Percentiles rank a stretch among this genome's conserved stretches.
phyloP scores from a whole-genome alignment of 1,139 yeast genomes.

The Magnusiomyces starmeri region DNA sequence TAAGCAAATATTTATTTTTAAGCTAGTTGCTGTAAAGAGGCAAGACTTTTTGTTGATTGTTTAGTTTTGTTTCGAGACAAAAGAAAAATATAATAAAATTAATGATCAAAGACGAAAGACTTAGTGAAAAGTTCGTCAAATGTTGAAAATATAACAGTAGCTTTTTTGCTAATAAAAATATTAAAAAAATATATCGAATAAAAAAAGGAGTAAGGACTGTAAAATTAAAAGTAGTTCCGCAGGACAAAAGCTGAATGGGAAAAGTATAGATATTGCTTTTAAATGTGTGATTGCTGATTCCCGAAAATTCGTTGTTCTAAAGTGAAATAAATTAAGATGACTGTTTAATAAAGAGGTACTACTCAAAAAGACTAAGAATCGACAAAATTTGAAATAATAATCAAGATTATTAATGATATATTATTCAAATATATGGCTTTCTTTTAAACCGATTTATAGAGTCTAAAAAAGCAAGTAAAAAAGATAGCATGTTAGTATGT shows the following conservation, averaged over 20 bases:
- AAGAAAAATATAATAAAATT: slow-evolving; percentile 7
- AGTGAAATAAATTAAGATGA: no score
- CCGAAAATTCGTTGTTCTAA: no score
- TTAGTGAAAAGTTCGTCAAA: slow-evolving; percentile 27
- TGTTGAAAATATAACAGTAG: background rate
- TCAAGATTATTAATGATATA: no score
- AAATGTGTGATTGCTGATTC: background rate
- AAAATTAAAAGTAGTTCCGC: background rate
- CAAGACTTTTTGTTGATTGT: no score
- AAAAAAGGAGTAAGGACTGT: background rate
- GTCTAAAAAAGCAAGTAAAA: no score
- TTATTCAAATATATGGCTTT: no score
- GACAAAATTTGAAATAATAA: no score
- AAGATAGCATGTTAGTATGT: no score
- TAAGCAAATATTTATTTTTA: background rate
- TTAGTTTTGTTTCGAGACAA: no score
- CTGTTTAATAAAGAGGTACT: no score
- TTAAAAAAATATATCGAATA: background rate
- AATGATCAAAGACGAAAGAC: slow-evolving; percentile 12
- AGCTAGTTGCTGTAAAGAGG: background rate
- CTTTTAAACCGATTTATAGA: no score
- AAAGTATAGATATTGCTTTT: background rate
- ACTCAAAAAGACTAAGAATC: no score
- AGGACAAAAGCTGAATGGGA: background rate
- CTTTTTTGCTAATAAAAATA: background rate